Conservation (phyloP, 2,329 filamentous ascomycete genomes). For the Colletotrichum musicola region DNA sequence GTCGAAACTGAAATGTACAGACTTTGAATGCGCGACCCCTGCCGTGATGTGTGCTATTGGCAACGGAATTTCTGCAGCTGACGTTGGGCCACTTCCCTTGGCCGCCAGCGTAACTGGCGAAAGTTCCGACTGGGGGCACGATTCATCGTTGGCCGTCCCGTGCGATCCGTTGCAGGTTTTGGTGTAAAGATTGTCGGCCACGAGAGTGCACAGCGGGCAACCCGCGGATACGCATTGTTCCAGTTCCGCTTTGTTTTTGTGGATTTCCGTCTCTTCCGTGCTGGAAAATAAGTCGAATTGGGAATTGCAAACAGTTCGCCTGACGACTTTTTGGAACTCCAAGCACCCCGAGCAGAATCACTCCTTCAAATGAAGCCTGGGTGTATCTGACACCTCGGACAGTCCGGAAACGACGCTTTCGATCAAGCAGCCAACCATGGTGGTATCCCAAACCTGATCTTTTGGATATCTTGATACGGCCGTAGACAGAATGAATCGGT, state of each 20-base stretch:
- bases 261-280: neutral
- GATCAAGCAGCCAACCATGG: neutral
- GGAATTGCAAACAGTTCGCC: neutral
- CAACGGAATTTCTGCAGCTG: neutral
- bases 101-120: neutral
- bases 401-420: neutral
- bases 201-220: neutral
- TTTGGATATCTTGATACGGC: neutral
- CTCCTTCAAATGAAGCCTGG: neutral
- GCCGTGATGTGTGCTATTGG: neutral
- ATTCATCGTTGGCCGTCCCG: neutral
- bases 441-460: neutral
- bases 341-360: neutral
- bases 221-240: no score
- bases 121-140: neutral
- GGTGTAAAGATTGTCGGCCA: neutral
- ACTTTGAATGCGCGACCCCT: neutral
- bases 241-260: neutral
- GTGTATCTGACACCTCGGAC: neutral
- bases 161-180: neutral
- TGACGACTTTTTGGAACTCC: neutral
- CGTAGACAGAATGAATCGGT: neutral
- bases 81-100: neutral
- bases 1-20: neutral
- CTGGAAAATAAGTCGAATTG: no score